A percentile compares a stretch with the other conserved stretches of the same genome.
Conservation (phyloP, 1,284 basidiomycete species). For the Boletus albobrunnescens region DNA sequence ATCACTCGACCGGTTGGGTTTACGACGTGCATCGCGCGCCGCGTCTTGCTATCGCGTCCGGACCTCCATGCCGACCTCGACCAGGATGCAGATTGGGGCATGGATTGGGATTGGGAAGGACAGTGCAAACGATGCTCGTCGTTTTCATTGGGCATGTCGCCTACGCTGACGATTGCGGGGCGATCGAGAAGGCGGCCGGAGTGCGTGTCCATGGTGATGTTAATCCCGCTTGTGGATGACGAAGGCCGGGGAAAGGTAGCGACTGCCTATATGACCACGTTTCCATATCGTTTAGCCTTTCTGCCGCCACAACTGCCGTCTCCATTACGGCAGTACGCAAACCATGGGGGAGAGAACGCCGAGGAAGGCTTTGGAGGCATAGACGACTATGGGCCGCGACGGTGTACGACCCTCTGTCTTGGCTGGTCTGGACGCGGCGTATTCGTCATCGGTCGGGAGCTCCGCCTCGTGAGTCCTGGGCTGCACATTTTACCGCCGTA, state of each 20-base stretch:
- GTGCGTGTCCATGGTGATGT: conserved; percentile 24
- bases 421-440: conserved; percentile 30
- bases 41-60: background rate
- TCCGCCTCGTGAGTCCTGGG: conserved; percentile 25
- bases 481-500: conserved; percentile 24
- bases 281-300: conserved; percentile 20
- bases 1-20: conserved; percentile 24
- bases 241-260: background rate
- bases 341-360: background rate
- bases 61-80: background rate
- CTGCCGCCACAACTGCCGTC: conserved; percentile 11
- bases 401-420: conserved; percentile 22
- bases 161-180: conserved; percentile 27
- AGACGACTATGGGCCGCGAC: background rate
- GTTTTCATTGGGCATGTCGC: background rate
- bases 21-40: conserved; percentile 24
- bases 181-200: conserved; percentile 10
- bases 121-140: background rate
- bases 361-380: background rate
- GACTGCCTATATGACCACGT: conserved; percentile 1
- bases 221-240: conserved; percentile 21
- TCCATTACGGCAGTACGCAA: background rate
- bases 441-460: conserved; percentile 21
- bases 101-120: background rate
- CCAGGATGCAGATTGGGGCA: background rate